Conservation (phyloP, 306 rosid genomes). For the Elaeagnus macrophylla region DNA sequence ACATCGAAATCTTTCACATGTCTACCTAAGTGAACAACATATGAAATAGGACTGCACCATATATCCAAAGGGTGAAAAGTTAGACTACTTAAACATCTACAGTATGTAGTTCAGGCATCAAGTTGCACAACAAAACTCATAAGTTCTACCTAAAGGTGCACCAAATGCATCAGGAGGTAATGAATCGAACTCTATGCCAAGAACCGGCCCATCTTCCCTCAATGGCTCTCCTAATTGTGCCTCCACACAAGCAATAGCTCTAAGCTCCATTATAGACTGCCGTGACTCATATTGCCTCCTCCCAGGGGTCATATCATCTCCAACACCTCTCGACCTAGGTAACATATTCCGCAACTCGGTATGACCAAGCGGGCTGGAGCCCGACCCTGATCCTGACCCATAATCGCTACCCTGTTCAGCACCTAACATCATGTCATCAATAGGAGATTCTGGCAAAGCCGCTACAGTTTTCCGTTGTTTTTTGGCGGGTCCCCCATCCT, state of each 20-base stretch:
- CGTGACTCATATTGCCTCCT: constrained; percentile 63
- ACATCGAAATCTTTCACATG: too few species aligned
- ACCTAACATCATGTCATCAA: constrained; percentile 44
- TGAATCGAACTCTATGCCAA: constrained; percentile 86
- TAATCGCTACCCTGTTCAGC: constrained; percentile 62
- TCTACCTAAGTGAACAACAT: too few species aligned
- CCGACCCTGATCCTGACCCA: constrained; percentile 92
- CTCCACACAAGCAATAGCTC: constrained; percentile 92
- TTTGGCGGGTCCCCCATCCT: constrained; percentile 50
- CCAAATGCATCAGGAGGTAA: constrained; percentile 98
- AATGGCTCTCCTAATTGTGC: constrained; percentile 88
- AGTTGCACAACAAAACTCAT: constrained; percentile 4
- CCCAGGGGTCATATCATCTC: constrained; percentile 30
- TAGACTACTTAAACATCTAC: too few species aligned
- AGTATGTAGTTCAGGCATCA: neutral
- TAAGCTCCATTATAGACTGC: constrained; percentile 57
- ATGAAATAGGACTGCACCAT: too few species aligned
- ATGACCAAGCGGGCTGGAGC: constrained; percentile 66
- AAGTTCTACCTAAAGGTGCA: constrained; percentile 65
- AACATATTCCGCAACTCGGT: constrained; percentile 48
- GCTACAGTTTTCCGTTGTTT: constrained; percentile 33
- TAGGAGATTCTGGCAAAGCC: constrained; percentile 55
- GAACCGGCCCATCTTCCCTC: constrained; percentile 86
- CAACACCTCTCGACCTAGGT: constrained; percentile 26
- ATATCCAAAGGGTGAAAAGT: too few species aligned